Evolutionary conservation across 306 rosid species (phyloP), one percentile per base, ranked within the genome.

Genomic region (Geum urbanum): DNA sequence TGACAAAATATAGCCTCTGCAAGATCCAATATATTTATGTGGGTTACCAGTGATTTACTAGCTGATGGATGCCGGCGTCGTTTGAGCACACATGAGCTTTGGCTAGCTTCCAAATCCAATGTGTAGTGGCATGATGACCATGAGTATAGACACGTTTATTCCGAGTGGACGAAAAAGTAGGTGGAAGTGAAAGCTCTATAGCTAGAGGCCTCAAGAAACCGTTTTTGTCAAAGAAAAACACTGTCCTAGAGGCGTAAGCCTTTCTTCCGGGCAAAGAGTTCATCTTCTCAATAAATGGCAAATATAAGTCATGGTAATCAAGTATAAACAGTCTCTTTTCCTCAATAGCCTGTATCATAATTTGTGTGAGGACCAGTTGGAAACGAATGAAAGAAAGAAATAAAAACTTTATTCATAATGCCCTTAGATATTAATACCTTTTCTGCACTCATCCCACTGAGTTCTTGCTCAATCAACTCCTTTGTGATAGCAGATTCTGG

Each of bases 41-140:
- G 66, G 37, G 75, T 71, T 86, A 94, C 98, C 97, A 94, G 79
- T 94, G 98, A 83, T 94, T 90, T 22, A 94, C 98, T 66, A 94
- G 78, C 83, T 94, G 98, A 76, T 94, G 98, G 74, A 94, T 51
- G 37, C 98, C 98, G 15, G 89, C 91, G 67, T 94, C 98, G 16
- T 84, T 85, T 18, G 97, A 88, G 92, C 96, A 85, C 66, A 81
- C 98, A 79, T 94, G 98, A 76, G 98, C 98, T 80, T 94, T 94
- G 46, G 97, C 97, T 58, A 94, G 89, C 77, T 90, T 90, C 98
- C 98, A 94, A 61, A 79, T 80, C 98, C 98, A 94, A 74, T 88
- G 80, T 5, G 86, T 50, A 10, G 98, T 94, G 72, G 91, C 98
- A 74, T 83, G 90, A 75, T 88, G 92, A 18, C 97, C 97, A 11